Conservation (phyloP, 2,329 filamentous ascomycete genomes). For the Talaromyces sp. region DNA sequence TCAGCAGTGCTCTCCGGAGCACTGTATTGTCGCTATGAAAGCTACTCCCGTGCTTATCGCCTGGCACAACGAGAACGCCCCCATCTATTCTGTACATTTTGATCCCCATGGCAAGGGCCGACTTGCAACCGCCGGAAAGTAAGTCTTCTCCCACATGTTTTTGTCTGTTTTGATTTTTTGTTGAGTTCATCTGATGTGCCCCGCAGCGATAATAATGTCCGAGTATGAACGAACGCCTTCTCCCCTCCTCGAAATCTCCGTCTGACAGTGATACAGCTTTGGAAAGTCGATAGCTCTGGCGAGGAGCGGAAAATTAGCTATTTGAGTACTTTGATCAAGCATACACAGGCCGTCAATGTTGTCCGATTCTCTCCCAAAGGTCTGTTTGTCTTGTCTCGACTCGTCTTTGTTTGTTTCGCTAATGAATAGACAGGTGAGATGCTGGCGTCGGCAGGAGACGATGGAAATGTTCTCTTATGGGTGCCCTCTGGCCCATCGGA, state of each 20-base stretch:
- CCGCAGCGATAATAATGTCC: conserved; percentile 77
- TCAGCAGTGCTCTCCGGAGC: conserved; percentile 14
- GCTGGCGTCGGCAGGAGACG: conserved; percentile 90
- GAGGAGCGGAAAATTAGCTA: conserved; percentile 89
- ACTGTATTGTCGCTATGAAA: conserved; percentile 64
- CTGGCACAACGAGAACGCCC: conserved; percentile 96
- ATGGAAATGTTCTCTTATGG: conserved; percentile 96
- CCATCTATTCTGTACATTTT: conserved; percentile 96
- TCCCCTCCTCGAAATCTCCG: conserved; percentile 11
- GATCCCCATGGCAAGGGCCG: conserved; percentile 87
- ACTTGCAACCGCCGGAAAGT: conserved; percentile 84
- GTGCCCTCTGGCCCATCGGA: conserved; percentile 87
- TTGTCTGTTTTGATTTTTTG: background rate
- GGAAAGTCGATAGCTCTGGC: conserved; percentile 80
- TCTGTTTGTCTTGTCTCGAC: conserved; percentile 32
- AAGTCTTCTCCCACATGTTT: background rate
- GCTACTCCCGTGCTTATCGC: conserved; percentile 92
- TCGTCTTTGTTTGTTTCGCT: conserved; percentile 12
- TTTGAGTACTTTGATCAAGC: conserved; percentile 82
- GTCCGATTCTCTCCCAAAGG: conserved; percentile 93
- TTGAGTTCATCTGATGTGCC: conserved; percentile 13
- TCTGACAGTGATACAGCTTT: conserved; percentile 59
- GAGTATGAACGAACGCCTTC: conserved; percentile 49
- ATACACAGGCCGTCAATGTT: conserved; percentile 96
- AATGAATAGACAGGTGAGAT: conserved; percentile 64